Conservation (phyloP, 164 flowering plant genomes). For the Pachysandra terminalis region DNA sequence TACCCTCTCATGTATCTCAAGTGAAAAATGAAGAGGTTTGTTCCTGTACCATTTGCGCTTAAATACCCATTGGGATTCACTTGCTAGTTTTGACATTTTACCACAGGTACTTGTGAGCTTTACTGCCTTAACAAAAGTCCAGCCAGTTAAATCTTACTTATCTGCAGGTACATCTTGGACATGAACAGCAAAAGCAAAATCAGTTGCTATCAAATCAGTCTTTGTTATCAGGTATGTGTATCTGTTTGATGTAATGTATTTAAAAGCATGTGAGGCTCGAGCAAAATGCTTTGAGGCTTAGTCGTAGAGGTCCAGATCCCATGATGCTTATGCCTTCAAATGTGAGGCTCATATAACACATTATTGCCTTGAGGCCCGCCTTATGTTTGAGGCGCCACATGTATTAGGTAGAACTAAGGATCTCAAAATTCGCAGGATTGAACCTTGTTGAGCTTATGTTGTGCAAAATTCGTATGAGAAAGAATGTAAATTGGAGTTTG, state of each 20-base stretch:
- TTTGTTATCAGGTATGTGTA: constrained; percentile 34
- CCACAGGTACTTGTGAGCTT: background rate
- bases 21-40: constrained; percentile 62
- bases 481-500: too few relatives aligned
- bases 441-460: too few relatives aligned
- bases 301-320: too few relatives aligned
- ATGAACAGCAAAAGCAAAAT: constrained; percentile 37
- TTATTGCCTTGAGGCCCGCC: too few relatives aligned
- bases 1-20: constrained; percentile 24
- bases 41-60: constrained; percentile 5
- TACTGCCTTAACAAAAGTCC: constrained; percentile 11
- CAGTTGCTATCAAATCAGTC: constrained; percentile 24
- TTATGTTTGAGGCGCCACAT: too few relatives aligned
- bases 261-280: too few relatives aligned
- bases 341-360: too few relatives aligned
- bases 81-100: constrained; percentile 10
- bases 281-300: background rate
- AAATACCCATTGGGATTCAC: background rate
- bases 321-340: too few relatives aligned
- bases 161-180: constrained; percentile 37
- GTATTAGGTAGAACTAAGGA: too few relatives aligned
- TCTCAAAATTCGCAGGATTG: too few relatives aligned
- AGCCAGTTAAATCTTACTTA: constrained; percentile 13
- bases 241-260: background rate
- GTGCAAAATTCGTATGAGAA: too few relatives aligned